Conservation (phyloP, 2,329 filamentous ascomycete genomes). For the Aspergillus neotritici region DNA sequence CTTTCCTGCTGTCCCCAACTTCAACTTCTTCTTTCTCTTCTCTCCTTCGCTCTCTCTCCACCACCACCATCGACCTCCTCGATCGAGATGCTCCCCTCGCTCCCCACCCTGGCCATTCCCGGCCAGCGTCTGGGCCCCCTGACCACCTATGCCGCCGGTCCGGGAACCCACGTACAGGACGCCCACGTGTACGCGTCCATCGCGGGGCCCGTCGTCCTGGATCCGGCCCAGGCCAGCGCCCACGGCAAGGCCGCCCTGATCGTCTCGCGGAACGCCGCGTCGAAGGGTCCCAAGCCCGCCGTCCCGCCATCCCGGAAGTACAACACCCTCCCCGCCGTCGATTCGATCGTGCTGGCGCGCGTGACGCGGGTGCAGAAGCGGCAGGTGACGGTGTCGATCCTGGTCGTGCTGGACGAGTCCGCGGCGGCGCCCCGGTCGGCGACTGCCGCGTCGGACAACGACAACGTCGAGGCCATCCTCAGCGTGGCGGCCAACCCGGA, state of each 20-base stretch:
- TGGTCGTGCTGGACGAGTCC: constrained; percentile 63
- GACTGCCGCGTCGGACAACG: constrained; percentile 27
- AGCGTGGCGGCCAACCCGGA: constrained; percentile 36
- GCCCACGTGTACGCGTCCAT: constrained; percentile 75
- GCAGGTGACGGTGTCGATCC: constrained; percentile 79
- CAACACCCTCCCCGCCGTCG: constrained; percentile 75
- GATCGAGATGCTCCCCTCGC: constrained; percentile 23
- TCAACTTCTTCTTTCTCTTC: not conserved
- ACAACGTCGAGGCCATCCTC: constrained; percentile 34
- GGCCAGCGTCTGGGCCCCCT: constrained; percentile 71
- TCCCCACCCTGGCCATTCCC: constrained; percentile 61
- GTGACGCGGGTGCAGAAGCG: constrained; percentile 80
- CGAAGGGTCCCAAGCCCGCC: not conserved
- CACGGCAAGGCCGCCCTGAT: constrained; percentile 38
- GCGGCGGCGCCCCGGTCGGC: constrained; percentile 8
- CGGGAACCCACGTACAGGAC: constrained; percentile 77
- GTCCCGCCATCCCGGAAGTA: constrained; percentile 42
- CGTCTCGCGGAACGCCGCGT: constrained; percentile 22
- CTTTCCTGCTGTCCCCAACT: not conserved
- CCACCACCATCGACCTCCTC: not conserved
- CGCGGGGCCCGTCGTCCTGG: constrained; percentile 62
- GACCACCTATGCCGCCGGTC: constrained; percentile 63
- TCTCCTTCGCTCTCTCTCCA: not conserved
- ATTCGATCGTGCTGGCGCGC: constrained; percentile 72
- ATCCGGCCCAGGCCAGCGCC: constrained; percentile 35